phyloP scores from a whole-genome alignment of 495 filamentous ascomycete species.

The Neurospora sp. region DNA sequence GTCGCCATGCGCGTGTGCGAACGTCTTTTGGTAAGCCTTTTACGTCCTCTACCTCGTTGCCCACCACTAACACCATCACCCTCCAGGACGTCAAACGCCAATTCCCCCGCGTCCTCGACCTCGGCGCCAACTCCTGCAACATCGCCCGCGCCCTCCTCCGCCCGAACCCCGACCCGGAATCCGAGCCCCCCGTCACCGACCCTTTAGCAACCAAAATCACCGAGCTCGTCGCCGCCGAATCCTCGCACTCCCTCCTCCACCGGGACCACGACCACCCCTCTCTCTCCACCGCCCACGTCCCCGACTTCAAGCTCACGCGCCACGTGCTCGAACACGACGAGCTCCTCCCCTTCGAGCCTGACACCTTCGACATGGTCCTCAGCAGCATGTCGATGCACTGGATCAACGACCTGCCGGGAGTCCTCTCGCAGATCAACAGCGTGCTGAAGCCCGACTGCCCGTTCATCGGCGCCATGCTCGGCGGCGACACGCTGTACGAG shows the following conservation, averaged over 20 bases:
- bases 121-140: constrained; percentile 93
- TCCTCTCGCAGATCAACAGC: constrained; percentile 69
- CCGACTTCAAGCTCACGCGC: constrained; percentile 55
- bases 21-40: constrained; percentile 73
- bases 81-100: constrained; percentile 78
- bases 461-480: constrained; percentile 92
- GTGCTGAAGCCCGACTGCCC: constrained; percentile 84
- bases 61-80: neutral
- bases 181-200: constrained; percentile 38
- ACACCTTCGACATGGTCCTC: constrained; percentile 79
- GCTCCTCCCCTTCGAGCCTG: constrained; percentile 63
- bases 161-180: constrained; percentile 51
- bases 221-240: constrained; percentile 69
- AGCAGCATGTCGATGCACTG: constrained; percentile 87
- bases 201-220: constrained; percentile 58
- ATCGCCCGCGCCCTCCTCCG: constrained; percentile 70
- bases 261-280: constrained; percentile 71
- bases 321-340: constrained; percentile 62
- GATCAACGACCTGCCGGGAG: constrained; percentile 89
- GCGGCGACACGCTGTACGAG: constrained; percentile 90
- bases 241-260: constrained; percentile 66
- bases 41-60: neutral
- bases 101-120: constrained; percentile 78
- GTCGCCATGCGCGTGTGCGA: constrained; percentile 79
- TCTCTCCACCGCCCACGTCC: constrained; percentile 57